A percentile compares a stretch with the other conserved stretches of the same genome.
Conservation (phyloP, 1,284 basidiomycete genomes). For the Sphaerobolus stellatus region DNA sequence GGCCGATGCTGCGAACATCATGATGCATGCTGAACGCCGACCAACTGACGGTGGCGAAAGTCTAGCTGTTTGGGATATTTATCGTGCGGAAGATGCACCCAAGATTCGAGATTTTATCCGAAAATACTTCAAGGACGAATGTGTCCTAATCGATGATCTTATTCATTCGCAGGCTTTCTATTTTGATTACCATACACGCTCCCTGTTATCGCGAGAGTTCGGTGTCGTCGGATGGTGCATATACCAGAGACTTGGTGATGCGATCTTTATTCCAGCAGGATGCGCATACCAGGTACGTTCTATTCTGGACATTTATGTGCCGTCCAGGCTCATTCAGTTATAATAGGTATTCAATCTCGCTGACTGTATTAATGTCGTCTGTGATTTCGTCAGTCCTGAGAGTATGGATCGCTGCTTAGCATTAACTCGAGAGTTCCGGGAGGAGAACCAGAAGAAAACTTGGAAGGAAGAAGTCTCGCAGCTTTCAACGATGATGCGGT, state of each 20-base stretch:
- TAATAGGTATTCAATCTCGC: slow-evolving; percentile 76
- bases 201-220: slow-evolving; percentile 64
- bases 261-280: slow-evolving; percentile 93
- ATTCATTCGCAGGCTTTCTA: slow-evolving; percentile 92
- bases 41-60: slow-evolving; percentile 70
- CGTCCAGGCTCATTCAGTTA: background rate
- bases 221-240: slow-evolving; percentile 80
- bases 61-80: slow-evolving; percentile 92
- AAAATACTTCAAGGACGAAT: slow-evolving; percentile 51
- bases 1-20: slow-evolving; percentile 92
- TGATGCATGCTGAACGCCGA: slow-evolving; percentile 70
- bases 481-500: slow-evolving; percentile 92
- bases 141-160: slow-evolving; percentile 73
- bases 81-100: slow-evolving; percentile 79
- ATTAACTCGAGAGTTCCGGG: slow-evolving; percentile 85
- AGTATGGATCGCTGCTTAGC: slow-evolving; percentile 84
- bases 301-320: slow-evolving; percentile 4
- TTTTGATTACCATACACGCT: slow-evolving; percentile 68
- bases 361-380: slow-evolving; percentile 95
- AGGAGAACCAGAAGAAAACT: slow-evolving; percentile 78
- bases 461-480: slow-evolving; percentile 97
- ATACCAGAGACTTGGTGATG: slow-evolving; percentile 90
- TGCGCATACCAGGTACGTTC: slow-evolving; percentile 86
- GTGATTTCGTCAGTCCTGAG: slow-evolving; percentile 93
- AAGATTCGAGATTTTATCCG: slow-evolving; percentile 73